Evolutionary conservation across 202 grass and related monocot species (phyloP), one percentile per base, ranked within the genome.

Genomic region (Thinopyrum obtusiflorum): DNA sequence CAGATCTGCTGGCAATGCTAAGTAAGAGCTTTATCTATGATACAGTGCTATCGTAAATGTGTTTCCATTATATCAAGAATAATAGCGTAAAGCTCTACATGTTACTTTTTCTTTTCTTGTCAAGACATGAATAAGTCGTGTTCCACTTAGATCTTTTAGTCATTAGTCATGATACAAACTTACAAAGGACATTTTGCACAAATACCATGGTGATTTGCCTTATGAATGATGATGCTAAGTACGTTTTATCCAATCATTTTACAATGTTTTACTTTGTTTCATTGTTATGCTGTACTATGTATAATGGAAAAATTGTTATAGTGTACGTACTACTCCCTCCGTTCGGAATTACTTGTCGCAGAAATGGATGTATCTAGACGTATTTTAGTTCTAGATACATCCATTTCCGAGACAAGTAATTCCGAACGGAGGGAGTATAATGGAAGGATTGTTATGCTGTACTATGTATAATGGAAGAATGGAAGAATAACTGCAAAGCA

Each of bases 1-100:
- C 86, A 71, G 85, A 99, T 90, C 90, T 99, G 76, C 76, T 97
- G 81, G 83, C 86, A 75, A 94, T 97, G 81, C 89, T 99, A 75
- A 44, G 97, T 99, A 97, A 97, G 93, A 73, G 85, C 33, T 81
- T 82, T 66, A 40, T 61, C 39, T 75, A 66, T 89, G 72, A 31
- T 87, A 53, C 80, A 86, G 4, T 65, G 77, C 81, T 24, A 49
- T 70, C 7, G 21, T 60, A 55, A 65, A 60, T 65, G 61, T 88
- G 15, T 71, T 85, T 81, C 49, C 20, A 71, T 36, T 55, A 76
- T 64, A 21, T 80, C 67, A 76, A 71, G 35, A 87, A 55, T 20
- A 40, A 73, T 64, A 73, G 65, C 61, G 4, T 44, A 78, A 88
- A 77, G 57, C 13, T 89, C 17, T 27, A 39, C 70, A n/a, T 46